phyloP scores from a whole-genome alignment of 371 early-diverging fungal genomes.

The Choanephora cucurbitarum region DNA sequence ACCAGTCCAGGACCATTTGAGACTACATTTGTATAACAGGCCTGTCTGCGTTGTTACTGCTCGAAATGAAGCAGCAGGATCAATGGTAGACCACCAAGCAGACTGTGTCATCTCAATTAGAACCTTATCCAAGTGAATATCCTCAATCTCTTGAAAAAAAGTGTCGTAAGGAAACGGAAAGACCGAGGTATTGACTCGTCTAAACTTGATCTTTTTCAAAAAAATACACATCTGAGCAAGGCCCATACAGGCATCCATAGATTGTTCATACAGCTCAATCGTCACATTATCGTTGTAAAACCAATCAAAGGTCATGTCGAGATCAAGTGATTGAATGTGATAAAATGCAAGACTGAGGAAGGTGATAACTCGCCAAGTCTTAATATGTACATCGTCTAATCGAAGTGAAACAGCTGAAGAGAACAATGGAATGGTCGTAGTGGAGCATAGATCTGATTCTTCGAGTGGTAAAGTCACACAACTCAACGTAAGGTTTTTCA shows the following conservation, averaged over 20 bases:
- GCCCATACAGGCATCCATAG: slow-evolving; percentile 32
- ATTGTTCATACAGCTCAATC: slow-evolving; percentile 23
- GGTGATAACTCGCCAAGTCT: slow-evolving; percentile 25
- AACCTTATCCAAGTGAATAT: slow-evolving; percentile 13
- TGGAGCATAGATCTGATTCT: slow-evolving; percentile 21
- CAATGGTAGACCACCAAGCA: slow-evolving; percentile 31
- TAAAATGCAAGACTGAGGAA: slow-evolving; percentile 30
- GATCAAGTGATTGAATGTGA: slow-evolving; percentile 24
- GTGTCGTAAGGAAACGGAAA: slow-evolving; percentile 34
- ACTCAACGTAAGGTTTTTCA: slow-evolving; percentile 20
- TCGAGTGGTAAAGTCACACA: slow-evolving; percentile 22
- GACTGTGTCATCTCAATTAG: slow-evolving; percentile 24
- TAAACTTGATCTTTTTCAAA: slow-evolving; percentile 23
- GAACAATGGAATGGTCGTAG: slow-evolving; percentile 22
- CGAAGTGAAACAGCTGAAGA: slow-evolving; percentile 18
- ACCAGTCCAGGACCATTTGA: slow-evolving; percentile 31
- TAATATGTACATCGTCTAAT: slow-evolving; percentile 24
- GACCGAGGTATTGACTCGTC: slow-evolving; percentile 22
- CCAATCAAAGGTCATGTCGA: slow-evolving; percentile 34
- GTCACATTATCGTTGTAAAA: slow-evolving; percentile 27
- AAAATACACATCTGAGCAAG: slow-evolving; percentile 28
- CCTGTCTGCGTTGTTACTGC: slow-evolving; percentile 20
- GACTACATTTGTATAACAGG: slow-evolving; percentile 14
- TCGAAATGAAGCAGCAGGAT: slow-evolving; percentile 24
- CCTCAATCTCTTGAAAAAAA: slow-evolving; percentile 26